Evolutionary conservation across 2,329 filamentous ascomycete species (phyloP), one percentile per base, ranked within the genome.

Genomic region (Monilinia aucupariae): DNA sequence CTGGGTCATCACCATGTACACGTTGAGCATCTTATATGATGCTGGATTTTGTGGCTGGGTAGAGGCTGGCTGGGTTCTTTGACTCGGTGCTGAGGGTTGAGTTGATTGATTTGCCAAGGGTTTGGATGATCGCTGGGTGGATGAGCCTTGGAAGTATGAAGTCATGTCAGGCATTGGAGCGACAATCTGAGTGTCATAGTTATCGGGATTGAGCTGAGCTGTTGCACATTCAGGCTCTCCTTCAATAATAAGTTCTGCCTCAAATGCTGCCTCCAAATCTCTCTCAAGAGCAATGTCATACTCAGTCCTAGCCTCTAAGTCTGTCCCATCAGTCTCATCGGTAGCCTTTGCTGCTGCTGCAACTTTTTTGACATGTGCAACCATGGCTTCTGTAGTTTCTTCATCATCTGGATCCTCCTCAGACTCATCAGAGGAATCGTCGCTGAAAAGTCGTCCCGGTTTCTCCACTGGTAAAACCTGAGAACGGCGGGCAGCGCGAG

Each of bases 371-470:
- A 17, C 17, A 5, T 63, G 32, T 39, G 37, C 53, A 2, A 48
- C 20, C 5, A 34, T 20, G 5, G 20, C 37, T 25, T 52, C 30
- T 4, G 49, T 6, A 2, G 17, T 54, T 53, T 62, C 60, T 4
- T 67, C 66, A 13, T 62, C 54, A 10, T 66, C 60, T 3, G 66
- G 65, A 58, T 69, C 68, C 41, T 69, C 68, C 17, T 68, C 67
- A 20, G 67, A 68, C 41, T 66, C 60, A 10, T 56, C 51, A 1
- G 62, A 62, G 20, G 39, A 32, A 5, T 34, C 30, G 1, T 45
- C 43, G 54, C 30, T 45, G 9, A 47, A 34, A 0, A 47, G 13
- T 25, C 27, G 54, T 25, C 30, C 30, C 30, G 34, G 2, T 20
- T 17, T 34, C 9, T 47, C n/a, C 12, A 13, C 30, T 34, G 41